Base-by-base conservation (phyloP, 768 basidiomycete genomes). In the Nidularia sp. region DNA sequence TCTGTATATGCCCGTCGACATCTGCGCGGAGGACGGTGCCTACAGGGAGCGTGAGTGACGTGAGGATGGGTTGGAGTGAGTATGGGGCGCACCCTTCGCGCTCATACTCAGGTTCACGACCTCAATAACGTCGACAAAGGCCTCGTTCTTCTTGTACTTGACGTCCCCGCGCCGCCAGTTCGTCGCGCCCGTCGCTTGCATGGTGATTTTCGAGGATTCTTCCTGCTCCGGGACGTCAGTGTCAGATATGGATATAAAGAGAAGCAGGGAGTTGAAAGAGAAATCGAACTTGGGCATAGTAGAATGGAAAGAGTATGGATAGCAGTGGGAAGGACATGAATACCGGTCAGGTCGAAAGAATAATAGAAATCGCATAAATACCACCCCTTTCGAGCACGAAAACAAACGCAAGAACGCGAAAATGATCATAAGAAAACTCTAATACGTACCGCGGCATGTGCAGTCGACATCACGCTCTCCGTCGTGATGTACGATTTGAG, bases 101-200 rank as follows among this genome's bases (percentile, higher is more conserved):
- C 93, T 96, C 95, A 98, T 97, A 60, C 92, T 87, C 50, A 98
- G 67, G 63, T 99, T 98, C 55, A 99, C 91, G 2, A 81, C 91
- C 73, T 99, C 97, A 43, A 99, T 90, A 6, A 99, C 97, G 64
- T 99, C 97, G n/a, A 99, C 96, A 59, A 98, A 99, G 0, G 97
- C 97, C 64, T 99, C 97, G 58, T 99, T 99, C 80, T 98, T 99
- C 76, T 97, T 90, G 70, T 99, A 98, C 68, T 95, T 96, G 62
- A 98, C 95, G 63, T 98, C 97, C 12, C 84, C 87, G 52, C 95
- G 78, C 41, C 97, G 76, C 97, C 97, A 99, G 66, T 88, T 96
- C 33, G 90, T 98, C 31, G 91, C 88, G 0, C 97, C 97, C 0
- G 97, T 99, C 6, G 97, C 96, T 74, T 99, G 97, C 7, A 83